Base-by-base conservation (phyloP, 177 flowering plant genomes). In the Tripterygium wilfordii region DNA sequence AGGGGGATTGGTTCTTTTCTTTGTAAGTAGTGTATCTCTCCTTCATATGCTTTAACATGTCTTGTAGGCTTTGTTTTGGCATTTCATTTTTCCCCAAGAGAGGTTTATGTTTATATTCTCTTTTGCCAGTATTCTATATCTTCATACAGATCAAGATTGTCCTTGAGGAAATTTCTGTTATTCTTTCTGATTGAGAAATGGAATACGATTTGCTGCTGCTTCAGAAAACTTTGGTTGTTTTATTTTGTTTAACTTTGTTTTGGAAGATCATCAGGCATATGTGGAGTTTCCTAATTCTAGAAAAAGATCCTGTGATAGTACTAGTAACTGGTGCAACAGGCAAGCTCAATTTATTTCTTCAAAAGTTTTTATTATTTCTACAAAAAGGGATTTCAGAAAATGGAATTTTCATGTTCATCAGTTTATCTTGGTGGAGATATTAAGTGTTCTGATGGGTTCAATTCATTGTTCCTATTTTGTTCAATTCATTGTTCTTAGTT, bases 311-410 rank as follows among this genome's bases (percentile, higher is more conserved):
- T 17, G 37, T 76, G 2, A 74, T 42, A 29, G 84, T 88, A 3
- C 68, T 88, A 36, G 79, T 88, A 24, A 88, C 89, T 32, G 96
- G 88, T 17, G 96, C 95, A 49, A 85, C 91, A 81, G 96, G 95
- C 78, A 78, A 62, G 83, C 33, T 24, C 16, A n/a, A 28, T 32
- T 41, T 17, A 19, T 16, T 37, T 37, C 10, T 3, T 15, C n/a
- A n/a, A n/a, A n/a, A n/a, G n/a, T n/a, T n/a, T n/a, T n/a, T n/a
- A n/a, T n/a, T n/a, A n/a, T n/a, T n/a, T n/a, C n/a, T n/a, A n/a
- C n/a, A n/a, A n/a, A n/a, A n/a, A n/a, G n/a, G n/a, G n/a, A n/a
- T n/a, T n/a, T n/a, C n/a, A n/a, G n/a, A n/a, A n/a, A n/a, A n/a
- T n/a, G n/a, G n/a, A n/a, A n/a, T n/a, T n/a, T n/a, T n/a, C n/a